phyloP scores from a whole-genome alignment of 2,329 filamentous ascomycete genomes.

The Fusarium sororula region DNA sequence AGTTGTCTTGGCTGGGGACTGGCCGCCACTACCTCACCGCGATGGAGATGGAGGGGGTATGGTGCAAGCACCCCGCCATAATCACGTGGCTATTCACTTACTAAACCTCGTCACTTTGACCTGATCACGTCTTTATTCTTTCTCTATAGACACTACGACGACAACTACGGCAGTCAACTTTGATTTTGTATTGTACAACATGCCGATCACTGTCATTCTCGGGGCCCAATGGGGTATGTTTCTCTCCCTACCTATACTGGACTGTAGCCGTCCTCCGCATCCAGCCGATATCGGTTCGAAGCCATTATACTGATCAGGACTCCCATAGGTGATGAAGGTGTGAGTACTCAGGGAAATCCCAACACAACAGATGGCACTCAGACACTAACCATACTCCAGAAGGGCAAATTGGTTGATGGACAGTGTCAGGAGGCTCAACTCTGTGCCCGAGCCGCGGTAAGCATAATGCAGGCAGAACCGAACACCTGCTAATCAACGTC shows the following conservation, averaged over 20 bases:
- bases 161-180: neutral
- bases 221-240: neutral
- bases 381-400: neutral
- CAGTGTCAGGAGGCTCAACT: neutral
- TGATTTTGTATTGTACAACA: neutral
- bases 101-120: neutral
- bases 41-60: neutral
- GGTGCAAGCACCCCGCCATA: neutral
- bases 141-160: neutral
- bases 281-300: neutral
- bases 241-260: neutral
- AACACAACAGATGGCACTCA: neutral
- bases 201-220: neutral
- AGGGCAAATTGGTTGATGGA: neutral
- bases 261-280: neutral
- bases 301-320: neutral
- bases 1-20: neutral
- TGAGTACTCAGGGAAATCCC: neutral
- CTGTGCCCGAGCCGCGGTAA: neutral
- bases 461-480: neutral
- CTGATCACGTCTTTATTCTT: neutral
- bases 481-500: neutral
- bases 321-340: neutral
- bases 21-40: neutral
- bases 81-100: neutral